Evolutionary conservation across 2,329 filamentous ascomycete species (phyloP), one percentile per base, ranked within the genome.

Genomic region (Cladosporium halotolerans): DNA sequence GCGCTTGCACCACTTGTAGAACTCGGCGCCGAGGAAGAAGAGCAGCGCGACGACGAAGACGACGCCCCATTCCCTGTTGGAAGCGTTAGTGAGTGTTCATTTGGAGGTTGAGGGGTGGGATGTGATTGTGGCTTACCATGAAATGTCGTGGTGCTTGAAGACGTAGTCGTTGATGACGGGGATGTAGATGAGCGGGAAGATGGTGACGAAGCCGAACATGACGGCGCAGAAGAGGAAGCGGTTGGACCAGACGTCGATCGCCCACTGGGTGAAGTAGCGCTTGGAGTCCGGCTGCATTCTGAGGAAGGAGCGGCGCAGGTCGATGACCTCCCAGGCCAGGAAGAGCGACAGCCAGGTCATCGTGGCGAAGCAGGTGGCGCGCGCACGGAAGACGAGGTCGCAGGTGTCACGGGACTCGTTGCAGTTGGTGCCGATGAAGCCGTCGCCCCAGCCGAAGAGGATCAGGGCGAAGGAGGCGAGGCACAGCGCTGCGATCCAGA

Each of bases 321-420:
- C 78, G 55, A 88, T 77, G 79, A 88, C 85, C 67, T 90, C 85
- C 86, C 86, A 90, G 0, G 87, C 86, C 4, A 88, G 75, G 73
- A 89, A 87, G 14, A 89, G 77, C 0, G 85, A 84, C 60, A 85
- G 85, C 85, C 86, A 89, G 0, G 85, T 89, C 49, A 89, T 76
- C 59, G 81, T 86, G 32, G 83, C 84, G 63, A 89, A 89, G 4
- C 82, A 85, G 0, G 86, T 88, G 0, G 84, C 84, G 11, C 86
- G 82, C 0, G 85, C 86, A 14, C 83, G 82, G 76, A 85, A 88
- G 6, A 88, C 82, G 0, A 76, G 76, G 28, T 82, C 77, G 65
- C 85, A 88, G 5, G 68, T 64, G 41, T 67, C 73, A 66, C 82
- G 83, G 9, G 59, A 59, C 42, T 79, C 74, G 71, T 88, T 88